A percentile compares a stretch with the other conserved stretches of the same genome.
phyloP scores from a whole-genome alignment of 2,329 filamentous ascomycete genomes.

The Epicoccum nigrum region DNA sequence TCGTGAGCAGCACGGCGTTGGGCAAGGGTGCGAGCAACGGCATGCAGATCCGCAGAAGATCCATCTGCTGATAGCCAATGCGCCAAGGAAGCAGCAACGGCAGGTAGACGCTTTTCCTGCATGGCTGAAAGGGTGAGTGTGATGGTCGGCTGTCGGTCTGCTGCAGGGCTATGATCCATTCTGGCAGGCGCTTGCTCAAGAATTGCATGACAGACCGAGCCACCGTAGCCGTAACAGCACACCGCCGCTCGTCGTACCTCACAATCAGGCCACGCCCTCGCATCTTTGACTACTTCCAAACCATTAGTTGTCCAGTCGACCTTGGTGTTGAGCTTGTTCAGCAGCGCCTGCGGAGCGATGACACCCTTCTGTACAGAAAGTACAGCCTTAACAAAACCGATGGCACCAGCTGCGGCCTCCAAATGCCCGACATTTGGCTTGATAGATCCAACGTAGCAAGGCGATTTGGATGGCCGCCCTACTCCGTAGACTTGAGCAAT shows the following conservation, averaged over 20 bases:
- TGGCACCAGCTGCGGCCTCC: slow-evolving; percentile 48
- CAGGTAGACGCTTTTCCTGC: slow-evolving; percentile 40
- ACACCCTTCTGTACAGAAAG: slow-evolving; percentile 47
- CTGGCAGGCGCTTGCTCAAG: slow-evolving; percentile 43
- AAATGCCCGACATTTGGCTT: slow-evolving; percentile 52
- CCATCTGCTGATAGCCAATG: slow-evolving; percentile 34
- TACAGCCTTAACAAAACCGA: slow-evolving; percentile 47
- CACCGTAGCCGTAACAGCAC: slow-evolving; percentile 55
- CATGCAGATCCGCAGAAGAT: slow-evolving; percentile 17
- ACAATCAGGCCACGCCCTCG: slow-evolving; percentile 28
- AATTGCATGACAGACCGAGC: slow-evolving; percentile 52
- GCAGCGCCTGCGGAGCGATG: slow-evolving; percentile 34
- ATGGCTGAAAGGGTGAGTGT: slow-evolving; percentile 38
- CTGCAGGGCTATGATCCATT: neutral
- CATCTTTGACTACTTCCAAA: slow-evolving; percentile 12
- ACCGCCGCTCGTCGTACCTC: slow-evolving; percentile 46
- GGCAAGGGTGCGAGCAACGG: slow-evolving; percentile 37
- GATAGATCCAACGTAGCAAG: slow-evolving; percentile 20
- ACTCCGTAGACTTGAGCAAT: slow-evolving; percentile 19
- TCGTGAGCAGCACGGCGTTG: slow-evolving; percentile 44
- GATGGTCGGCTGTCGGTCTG: neutral
- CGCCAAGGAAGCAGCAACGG: slow-evolving; percentile 26
- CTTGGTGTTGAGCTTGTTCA: slow-evolving; percentile 41
- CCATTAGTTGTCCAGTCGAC: slow-evolving; percentile 33
- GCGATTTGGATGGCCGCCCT: slow-evolving; percentile 4